Base-by-base conservation (phyloP, 129 eudicot genomes). In the Kitagawia praeruptora region DNA sequence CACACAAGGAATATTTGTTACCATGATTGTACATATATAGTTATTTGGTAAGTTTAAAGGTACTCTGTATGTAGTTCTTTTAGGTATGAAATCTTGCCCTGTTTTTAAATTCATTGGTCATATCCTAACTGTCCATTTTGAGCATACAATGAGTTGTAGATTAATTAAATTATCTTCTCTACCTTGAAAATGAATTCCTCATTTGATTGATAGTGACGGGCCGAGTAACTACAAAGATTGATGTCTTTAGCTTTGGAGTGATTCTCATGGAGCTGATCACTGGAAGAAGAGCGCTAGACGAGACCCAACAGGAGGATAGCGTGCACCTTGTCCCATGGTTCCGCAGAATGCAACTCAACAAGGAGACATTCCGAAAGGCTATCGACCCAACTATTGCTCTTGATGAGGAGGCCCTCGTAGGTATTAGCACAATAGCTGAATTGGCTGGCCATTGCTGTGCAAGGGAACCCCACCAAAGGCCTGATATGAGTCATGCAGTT, bases 401-500 rank as follows among this genome's bases (percentile, higher is more conserved):
- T 2, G 87, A 89, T 18, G 97, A 89, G 71, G 98, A 93, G 77
- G 82, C 87, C 37, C 84, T 82, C 15, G 91, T 88, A 2, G 89
- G 97, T 73, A 80, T 93, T 38, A 75, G 80, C 79, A 89, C 88
- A 2, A 85, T 93, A 15, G 91, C 97, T 25, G 97, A 93, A 81
- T 85, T 93, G 74, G 98, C 98, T 0, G 93, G 97, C 49, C 98
- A 93, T 82, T 93, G 98, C 81, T 81, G 92, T 45, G 97, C 93
- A 41, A 80, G 98, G 78, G 98, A 93, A 70, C 97, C 97, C 10
- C 79, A 89, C 84, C 98, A 89, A 54, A 83, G 98, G 81, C 98
- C 98, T 5, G 98, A 93, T 69, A 93, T 93, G 98, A 86, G 91
- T 53, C 97, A 93, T 44, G 91, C 85, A 9, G 98, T 93, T 78